Evolutionary conservation across 1,284 basidiomycete genomes (phyloP).

Genomic region (Melampsora allii-populina): DNA sequence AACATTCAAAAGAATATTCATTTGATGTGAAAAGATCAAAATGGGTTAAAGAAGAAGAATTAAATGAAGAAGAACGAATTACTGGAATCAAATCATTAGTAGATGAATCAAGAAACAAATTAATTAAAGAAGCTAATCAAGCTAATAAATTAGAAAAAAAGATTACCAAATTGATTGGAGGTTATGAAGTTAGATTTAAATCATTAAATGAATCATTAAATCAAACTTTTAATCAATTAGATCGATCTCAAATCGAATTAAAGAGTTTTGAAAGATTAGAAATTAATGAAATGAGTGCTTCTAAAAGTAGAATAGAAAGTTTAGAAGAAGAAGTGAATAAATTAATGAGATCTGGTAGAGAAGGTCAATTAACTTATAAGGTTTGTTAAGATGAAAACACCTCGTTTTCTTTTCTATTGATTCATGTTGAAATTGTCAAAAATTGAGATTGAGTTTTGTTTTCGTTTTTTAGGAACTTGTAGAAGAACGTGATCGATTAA

Average conservation of each 20-base stretch:
- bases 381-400: too few relatives aligned
- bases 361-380: conserved; percentile 31
- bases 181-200: conserved; percentile 76
- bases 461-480: conserved; percentile 14
- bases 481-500: conserved; percentile 4
- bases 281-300: conserved; percentile 67
- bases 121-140: conserved; percentile 76
- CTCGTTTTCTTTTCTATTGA: too few relatives aligned
- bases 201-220: conserved; percentile 66
- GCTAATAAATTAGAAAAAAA: conserved; percentile 89
- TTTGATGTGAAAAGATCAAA: conserved; percentile 61
- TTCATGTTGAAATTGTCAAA: too few relatives aligned
- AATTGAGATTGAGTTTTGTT: neutral
- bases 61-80: conserved; percentile 63
- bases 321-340: conserved; percentile 78
- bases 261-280: conserved; percentile 72
- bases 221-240: conserved; percentile 56
- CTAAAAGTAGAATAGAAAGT: conserved; percentile 67
- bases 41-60: conserved; percentile 66
- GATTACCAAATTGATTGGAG: conserved; percentile 77
- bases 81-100: conserved; percentile 66
- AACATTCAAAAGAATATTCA: conserved; percentile 61
- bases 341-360: conserved; percentile 11
- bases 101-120: conserved; percentile 64
- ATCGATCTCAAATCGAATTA: conserved; percentile 65